Evolutionary conservation across 1,284 basidiomycete species (phyloP).

Genomic region (Lentinula novae-zelandiae): DNA sequence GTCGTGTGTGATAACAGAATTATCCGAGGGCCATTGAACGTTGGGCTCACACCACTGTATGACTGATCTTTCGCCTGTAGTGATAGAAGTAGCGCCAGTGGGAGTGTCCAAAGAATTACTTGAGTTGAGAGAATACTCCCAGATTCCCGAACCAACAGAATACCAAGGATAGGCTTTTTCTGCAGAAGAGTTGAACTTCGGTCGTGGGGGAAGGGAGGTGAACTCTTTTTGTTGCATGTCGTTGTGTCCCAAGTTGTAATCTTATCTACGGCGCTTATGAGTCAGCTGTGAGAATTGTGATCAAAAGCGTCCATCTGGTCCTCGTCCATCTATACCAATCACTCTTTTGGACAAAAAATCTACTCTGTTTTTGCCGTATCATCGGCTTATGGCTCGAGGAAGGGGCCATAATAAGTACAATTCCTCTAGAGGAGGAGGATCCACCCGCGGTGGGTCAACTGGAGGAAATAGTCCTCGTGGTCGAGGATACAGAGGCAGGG

Average conservation of each 20-base stretch:
- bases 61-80: neutral
- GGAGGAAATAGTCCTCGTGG: neutral
- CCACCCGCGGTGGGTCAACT: neutral
- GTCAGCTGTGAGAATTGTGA: neutral
- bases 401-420: neutral
- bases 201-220: neutral
- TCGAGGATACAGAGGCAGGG: slow-evolving; percentile 22
- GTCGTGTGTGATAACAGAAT: neutral
- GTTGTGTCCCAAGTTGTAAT: neutral
- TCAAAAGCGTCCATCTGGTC: neutral
- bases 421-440: neutral
- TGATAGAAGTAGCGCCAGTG: too few relatives aligned
- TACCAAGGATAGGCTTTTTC: neutral
- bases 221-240: neutral
- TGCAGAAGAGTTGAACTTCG: neutral
- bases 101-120: too few relatives aligned
- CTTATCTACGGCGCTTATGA: too few relatives aligned
- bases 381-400: neutral
- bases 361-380: neutral
- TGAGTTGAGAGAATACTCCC: neutral
- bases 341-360: neutral
- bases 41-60: too few relatives aligned
- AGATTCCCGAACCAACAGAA: neutral
- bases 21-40: neutral
- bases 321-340: too few relatives aligned